phyloP scores from a whole-genome alignment of 352 stramenopile genomes.

The Globisporangium spinosum region DNA sequence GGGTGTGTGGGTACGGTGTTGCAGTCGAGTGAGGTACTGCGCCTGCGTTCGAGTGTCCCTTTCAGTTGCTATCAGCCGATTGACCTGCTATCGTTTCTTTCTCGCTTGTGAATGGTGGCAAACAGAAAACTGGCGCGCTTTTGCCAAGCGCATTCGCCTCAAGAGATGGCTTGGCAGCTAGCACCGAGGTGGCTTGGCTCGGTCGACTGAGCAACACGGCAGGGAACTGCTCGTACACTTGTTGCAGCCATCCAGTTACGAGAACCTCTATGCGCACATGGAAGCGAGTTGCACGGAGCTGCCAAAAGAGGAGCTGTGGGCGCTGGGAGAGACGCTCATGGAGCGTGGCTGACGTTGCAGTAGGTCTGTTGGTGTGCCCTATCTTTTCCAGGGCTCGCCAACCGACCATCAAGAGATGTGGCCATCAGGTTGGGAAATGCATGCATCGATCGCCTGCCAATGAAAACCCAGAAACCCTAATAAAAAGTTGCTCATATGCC shows the following conservation, averaged over 20 bases:
- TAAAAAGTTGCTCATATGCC: not conserved
- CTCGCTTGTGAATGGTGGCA: not conserved
- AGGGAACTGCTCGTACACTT: not conserved
- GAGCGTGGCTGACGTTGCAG: not conserved
- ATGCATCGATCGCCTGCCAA: not conserved
- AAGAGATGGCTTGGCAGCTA: not conserved
- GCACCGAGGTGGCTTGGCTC: not conserved
- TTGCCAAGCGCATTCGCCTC: not conserved
- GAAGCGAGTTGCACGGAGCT: slow-evolving; percentile 8
- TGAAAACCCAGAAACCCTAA: no score
- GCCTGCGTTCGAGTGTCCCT: not conserved
- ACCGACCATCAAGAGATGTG: not conserved
- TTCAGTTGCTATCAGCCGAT: not conserved
- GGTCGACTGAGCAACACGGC: not conserved
- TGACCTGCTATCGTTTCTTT: not conserved
- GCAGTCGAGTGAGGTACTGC: not conserved
- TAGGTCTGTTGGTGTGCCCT: not conserved
- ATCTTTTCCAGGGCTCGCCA: not conserved
- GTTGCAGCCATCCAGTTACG: slow-evolving; percentile 13
- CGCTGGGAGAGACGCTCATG: slow-evolving; percentile 27
- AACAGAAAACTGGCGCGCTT: not conserved
- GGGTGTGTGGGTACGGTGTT: not conserved
- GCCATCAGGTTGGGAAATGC: not conserved
- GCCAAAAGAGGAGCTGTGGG: slow-evolving; percentile 24
- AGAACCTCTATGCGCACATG: not conserved